Evolutionary conservation across 1,139 yeast genomes (phyloP).

Genomic region (Pichia sp.): DNA sequence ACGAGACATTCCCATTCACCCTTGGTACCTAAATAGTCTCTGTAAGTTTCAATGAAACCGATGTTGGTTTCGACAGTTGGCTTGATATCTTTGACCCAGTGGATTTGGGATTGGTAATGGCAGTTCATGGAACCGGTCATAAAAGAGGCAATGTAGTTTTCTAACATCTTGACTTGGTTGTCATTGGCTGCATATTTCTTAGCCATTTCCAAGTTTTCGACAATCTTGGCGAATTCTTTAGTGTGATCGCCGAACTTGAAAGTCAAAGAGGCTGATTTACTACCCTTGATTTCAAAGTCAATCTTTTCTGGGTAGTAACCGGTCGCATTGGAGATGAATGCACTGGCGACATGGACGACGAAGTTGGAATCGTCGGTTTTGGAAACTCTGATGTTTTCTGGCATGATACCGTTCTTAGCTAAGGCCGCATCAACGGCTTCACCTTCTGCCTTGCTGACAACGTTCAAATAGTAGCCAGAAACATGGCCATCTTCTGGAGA

Average conservation of each 20-base stretch:
- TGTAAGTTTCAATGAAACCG: constrained; percentile 89
- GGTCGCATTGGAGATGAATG: constrained; percentile 41
- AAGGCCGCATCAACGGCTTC: constrained; percentile 63
- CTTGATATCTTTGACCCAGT: constrained; percentile 85
- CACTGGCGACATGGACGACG: constrained; percentile 62
- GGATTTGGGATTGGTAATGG: constrained; percentile 79
- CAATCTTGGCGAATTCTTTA: constrained; percentile 59
- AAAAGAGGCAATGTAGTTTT: constrained; percentile 66
- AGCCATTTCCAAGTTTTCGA: constrained; percentile 56
- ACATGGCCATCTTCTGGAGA: constrained; percentile 77
- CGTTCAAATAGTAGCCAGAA: constrained; percentile 65
- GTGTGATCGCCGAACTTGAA: constrained; percentile 78
- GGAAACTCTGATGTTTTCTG: constrained; percentile 77
- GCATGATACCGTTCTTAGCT: constrained; percentile 63
- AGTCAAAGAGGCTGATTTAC: constrained; percentile 38
- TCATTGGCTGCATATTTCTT: constrained; percentile 67
- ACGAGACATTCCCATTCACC: constrained; percentile 96
- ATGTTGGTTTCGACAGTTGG: constrained; percentile 84
- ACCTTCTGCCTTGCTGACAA: constrained; percentile 56
- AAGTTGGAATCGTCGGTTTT: constrained; percentile 47
- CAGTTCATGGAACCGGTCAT: constrained; percentile 81
- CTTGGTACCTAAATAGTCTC: constrained; percentile 89
- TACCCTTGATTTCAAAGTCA: constrained; percentile 35
- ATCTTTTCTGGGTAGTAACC: constrained; percentile 42
- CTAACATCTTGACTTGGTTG: constrained; percentile 64